Evolutionary conservation across 805 yeast species (phyloP).

Genomic region (Ogataea salicorniae): DNA sequence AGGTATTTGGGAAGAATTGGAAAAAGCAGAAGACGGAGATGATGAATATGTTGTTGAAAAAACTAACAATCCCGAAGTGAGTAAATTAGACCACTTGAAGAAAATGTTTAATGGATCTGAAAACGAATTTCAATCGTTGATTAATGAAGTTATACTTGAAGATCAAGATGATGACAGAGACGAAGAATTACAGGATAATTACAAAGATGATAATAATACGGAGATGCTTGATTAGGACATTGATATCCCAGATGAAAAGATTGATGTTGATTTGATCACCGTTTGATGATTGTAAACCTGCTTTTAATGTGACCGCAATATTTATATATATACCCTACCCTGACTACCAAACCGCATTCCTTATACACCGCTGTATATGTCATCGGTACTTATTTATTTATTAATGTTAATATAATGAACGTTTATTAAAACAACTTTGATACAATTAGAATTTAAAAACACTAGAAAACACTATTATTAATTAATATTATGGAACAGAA

Average conservation of each 20-base stretch:
- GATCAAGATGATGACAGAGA: neutral
- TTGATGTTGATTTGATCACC: neutral
- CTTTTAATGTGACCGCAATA: too few relatives aligned
- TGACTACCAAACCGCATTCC: too few relatives aligned
- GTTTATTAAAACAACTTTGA: too few relatives aligned
- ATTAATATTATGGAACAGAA: too few relatives aligned
- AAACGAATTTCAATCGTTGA: conserved; percentile 4
- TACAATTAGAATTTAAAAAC: too few relatives aligned
- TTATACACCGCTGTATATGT: too few relatives aligned
- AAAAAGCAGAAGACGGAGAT: neutral
- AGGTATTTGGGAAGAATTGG: too few relatives aligned
- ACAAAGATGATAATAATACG: neutral
- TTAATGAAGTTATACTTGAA: conserved; percentile 4
- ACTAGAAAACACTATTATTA: too few relatives aligned
- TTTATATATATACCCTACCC: too few relatives aligned
- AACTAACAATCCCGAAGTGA: neutral
- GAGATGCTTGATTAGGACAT: neutral
- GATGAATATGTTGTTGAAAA: neutral
- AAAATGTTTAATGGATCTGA: neutral
- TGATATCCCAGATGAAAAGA: neutral
- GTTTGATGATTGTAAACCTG: too few relatives aligned
- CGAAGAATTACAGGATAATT: neutral
- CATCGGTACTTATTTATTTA: too few relatives aligned
- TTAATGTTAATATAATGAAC: too few relatives aligned
- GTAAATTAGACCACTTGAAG: conserved; percentile 8